phyloP scores from a whole-genome alignment of 768 basidiomycete species.

The Xanthoconium purpureum region DNA sequence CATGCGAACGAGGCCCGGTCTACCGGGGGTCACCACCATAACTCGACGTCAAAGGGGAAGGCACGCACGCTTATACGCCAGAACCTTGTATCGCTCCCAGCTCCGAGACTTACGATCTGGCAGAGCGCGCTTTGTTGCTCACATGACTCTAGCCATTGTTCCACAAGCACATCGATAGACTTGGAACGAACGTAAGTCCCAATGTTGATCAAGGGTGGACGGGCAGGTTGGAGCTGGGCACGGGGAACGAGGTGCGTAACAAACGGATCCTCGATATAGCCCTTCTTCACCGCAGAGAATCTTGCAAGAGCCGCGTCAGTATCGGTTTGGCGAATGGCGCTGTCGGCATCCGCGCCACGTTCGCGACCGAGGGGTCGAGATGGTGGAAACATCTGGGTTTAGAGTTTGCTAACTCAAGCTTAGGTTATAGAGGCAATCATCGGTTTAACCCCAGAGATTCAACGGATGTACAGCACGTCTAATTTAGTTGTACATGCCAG shows the following conservation, averaged over 20 bases:
- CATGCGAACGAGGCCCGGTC: slow-evolving; percentile 53
- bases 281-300: slow-evolving; percentile 55
- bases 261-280: slow-evolving; percentile 54
- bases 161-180: slow-evolving; percentile 56
- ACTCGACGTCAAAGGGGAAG: background rate
- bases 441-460: too few relatives aligned
- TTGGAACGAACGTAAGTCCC: background rate
- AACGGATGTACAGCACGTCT: too few relatives aligned
- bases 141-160: slow-evolving; percentile 53
- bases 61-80: slow-evolving; percentile 81
- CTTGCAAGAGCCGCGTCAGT: slow-evolving; percentile 81
- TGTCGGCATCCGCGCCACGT: slow-evolving; percentile 36
- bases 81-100: slow-evolving; percentile 94
- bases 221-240: slow-evolving; percentile 52
- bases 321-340: slow-evolving; percentile 73
- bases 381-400: background rate
- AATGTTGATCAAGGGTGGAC: slow-evolving; percentile 86
- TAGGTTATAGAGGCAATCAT: too few relatives aligned
- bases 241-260: slow-evolving; percentile 65
- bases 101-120: slow-evolving; percentile 93
- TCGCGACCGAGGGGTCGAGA: background rate
- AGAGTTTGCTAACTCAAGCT: too few relatives aligned
- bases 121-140: slow-evolving; percentile 41
- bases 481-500: too few relatives aligned
- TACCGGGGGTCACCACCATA: slow-evolving; percentile 29